Conservation (phyloP, 139 green algal genomes). For the Closterium sp. region DNA sequence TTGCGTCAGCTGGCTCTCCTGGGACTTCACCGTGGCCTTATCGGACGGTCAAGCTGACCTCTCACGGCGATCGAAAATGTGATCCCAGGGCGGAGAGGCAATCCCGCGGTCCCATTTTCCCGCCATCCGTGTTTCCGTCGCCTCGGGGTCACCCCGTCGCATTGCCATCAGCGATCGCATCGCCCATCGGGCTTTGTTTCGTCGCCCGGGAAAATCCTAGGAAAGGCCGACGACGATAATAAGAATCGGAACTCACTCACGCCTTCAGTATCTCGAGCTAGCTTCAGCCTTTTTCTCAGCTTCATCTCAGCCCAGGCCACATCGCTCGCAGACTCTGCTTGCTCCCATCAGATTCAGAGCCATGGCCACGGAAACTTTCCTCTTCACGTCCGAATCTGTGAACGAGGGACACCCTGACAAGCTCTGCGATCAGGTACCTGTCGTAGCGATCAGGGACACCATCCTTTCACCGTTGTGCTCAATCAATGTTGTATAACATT, state of each 20-base stretch:
- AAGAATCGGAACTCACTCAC: not conserved
- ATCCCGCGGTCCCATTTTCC: not conserved
- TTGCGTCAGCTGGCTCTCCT: not conserved
- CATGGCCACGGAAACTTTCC: constrained; percentile 70
- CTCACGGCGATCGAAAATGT: not conserved
- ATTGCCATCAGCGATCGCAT: not conserved
- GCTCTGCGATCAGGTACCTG: constrained; percentile 80
- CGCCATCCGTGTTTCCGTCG: not conserved
- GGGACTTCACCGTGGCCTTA: not conserved
- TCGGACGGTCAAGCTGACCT: not conserved
- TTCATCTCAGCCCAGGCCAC: not conserved
- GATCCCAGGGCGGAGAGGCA: not conserved
- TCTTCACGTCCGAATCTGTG: constrained; percentile 90
- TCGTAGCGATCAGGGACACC: too few relatives aligned
- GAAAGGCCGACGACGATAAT: not conserved
- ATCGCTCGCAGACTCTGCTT: not conserved
- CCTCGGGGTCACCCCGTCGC: not conserved
- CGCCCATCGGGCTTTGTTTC: not conserved
- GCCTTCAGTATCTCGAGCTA: not conserved
- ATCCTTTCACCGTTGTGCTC: too few relatives aligned
- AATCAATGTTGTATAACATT: too few relatives aligned
- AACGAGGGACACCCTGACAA: constrained; percentile 91
- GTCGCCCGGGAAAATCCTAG: not conserved
- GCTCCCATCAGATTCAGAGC: not conserved
- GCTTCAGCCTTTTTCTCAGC: not conserved